Evolutionary conservation across 495 filamentous ascomycete genomes (phyloP), one percentile per base, ranked within the genome.

Genomic region (Parathielavia appendiculata): DNA sequence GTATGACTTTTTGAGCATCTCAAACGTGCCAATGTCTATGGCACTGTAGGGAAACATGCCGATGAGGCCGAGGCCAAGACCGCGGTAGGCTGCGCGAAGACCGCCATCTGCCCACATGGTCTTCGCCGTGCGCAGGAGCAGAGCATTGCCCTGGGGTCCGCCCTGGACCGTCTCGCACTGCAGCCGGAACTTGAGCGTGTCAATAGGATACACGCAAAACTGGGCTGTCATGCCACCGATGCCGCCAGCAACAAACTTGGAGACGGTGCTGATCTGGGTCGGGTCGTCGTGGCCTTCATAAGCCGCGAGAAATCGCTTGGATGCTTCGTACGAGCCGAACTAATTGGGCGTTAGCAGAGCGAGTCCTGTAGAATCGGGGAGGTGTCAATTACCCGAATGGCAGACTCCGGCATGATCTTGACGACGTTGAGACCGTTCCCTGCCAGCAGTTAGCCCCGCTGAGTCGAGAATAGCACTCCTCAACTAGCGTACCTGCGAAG

Each of bases 21-120:
- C 93, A 63, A 97, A 99, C 0, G 89, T 96, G 41, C 89, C 88
- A 59, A 99, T 83, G 69, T 99, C 93, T 70, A 99, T 93, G 39
- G 93, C 95, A 36, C 90, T 90, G 72, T 99, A 99, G 1, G 93
- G 93, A 67, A 97, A 97, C 85, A 97, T 96, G 68, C 93, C 93
- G 51, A 95, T 67, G 3, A 99, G 79, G 19, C 95, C 93, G 77
- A 97, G 88, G 0, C 90, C 89, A 36, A 97, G 82, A 17, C 93
- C 93, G 58, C 92, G 90, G 69, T 97, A 99, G 61, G 90, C 95
- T 19, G 88, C 80, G 43, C 82, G 79, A 26, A 91, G 47, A 36
- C 90, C 90, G 46, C 84, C 86, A 51, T 82, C 80, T 34, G 79
- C 79, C 81, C 85, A 91, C 82, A 97, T 96, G 64, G 90, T 93